Percentiles rank a stretch among this genome's conserved stretches.
Conservation (phyloP, 305 asterid genomes). For the Nicotiana rustica region DNA sequence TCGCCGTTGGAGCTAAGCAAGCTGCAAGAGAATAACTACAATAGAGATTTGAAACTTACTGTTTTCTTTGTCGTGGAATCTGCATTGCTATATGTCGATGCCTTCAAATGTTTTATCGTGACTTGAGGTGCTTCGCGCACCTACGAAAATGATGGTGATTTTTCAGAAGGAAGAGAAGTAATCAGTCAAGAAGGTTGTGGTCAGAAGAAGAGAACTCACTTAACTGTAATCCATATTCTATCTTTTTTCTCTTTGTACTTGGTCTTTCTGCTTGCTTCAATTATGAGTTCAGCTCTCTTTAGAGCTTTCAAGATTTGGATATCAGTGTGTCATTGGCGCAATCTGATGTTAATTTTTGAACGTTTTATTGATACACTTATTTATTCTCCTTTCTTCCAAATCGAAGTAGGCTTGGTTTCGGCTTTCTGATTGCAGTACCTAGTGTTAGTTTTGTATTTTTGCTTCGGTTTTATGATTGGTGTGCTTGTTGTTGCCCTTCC, state of each 20-base stretch:
- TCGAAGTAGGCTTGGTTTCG: neutral
- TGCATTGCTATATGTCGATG: neutral
- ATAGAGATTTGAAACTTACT: neutral
- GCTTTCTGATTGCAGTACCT: too few relatives aligned
- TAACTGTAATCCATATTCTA: neutral
- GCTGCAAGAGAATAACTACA: constrained; percentile 32
- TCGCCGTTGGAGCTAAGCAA: constrained; percentile 89
- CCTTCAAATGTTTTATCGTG: neutral
- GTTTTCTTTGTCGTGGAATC: neutral
- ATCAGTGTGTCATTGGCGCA: neutral
- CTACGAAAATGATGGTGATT: constrained; percentile 1
- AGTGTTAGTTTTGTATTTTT: too few relatives aligned
- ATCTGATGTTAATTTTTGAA: constrained; percentile 11
- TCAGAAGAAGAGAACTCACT: neutral
- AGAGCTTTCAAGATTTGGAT: constrained; percentile 29
- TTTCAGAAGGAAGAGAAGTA: neutral
- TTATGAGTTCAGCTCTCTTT: neutral
- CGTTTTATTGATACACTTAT: constrained; percentile 15
- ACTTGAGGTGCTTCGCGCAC: neutral
- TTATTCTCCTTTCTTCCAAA: neutral
- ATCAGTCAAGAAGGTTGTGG: constrained; percentile 14
- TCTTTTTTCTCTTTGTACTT: neutral
- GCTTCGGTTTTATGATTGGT: too few relatives aligned
- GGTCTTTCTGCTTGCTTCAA: neutral
- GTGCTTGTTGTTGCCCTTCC: too few relatives aligned